Base-by-base conservation (phyloP, 371 early-diverging fungal genomes). In the Mucor piriformis region DNA sequence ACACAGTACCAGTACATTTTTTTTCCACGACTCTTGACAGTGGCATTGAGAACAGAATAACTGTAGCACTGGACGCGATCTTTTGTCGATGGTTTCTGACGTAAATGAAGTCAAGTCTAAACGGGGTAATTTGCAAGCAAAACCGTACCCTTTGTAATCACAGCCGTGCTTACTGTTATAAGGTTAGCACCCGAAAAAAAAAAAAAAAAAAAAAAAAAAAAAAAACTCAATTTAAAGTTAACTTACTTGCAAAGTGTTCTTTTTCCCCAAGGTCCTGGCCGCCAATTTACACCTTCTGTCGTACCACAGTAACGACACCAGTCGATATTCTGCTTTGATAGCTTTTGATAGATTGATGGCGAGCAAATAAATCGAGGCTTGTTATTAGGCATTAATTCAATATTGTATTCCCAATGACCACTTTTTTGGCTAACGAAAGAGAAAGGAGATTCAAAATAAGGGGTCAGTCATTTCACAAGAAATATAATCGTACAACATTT, bases 291-390 rank as follows among this genome's bases (percentile, higher is more conserved):
- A 50, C 89, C 90, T 74, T 93, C 91, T 4, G 95, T 94, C 1
- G 92, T 93, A 32, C 95, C 95, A 66, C 95, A 94, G 66, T 94
- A 95, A 35, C 94, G 85, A 69, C 95, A 95, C 95, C 95, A 95
- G 68, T 93, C 88, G 54, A 90, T 70, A 51, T 79, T 81, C 3
- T 72, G 72, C 60, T 85, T 74, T n/a, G 86, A 84, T 53, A 89
- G 74, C 35, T 75, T 73, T 69, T 91, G 83, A 69, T 84, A 91
- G 6, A 91, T 63, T 11, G 89, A 88, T 13, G 66, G 61, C 12
- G 50, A 48, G 13, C 38, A 29, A 27, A 43, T 54, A 16, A 54
- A 47, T 34, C 60, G 38, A 23, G 61, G 43, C 43, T 49, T 38
- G 7, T 52, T 52, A 23, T 20, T 38, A 23, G n/a, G 38, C 11